A percentile compares a stretch with the other conserved stretches of the same genome.
Evolutionary conservation across 345 rosid species (phyloP).

Genomic region (Hibiscus trionum): DNA sequence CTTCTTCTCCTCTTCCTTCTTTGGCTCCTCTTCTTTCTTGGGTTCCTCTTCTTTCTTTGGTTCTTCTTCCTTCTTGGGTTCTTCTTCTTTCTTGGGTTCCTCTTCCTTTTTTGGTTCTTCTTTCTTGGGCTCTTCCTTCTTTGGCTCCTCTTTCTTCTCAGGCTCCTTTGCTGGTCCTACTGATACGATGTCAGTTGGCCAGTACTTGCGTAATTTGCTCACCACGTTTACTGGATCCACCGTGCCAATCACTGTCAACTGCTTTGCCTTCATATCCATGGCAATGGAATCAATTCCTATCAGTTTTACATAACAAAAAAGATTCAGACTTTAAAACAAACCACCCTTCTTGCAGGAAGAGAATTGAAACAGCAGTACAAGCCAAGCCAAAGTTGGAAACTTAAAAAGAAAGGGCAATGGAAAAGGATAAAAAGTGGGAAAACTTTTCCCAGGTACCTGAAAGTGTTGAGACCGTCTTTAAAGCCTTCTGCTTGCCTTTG

Average conservation of each 20-base stretch:
- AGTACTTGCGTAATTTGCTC: constrained; percentile 71
- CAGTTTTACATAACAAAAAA: background rate
- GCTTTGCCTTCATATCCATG: constrained; percentile 77
- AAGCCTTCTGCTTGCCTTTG: constrained; percentile 83
- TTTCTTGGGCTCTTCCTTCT: constrained; percentile 60
- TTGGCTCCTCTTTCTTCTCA: constrained; percentile 56
- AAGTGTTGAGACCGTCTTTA: constrained; percentile 74
- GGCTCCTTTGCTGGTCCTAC: constrained; percentile 89
- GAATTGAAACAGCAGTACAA: too few relatives aligned
- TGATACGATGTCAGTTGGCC: constrained; percentile 60
- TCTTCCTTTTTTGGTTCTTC: constrained; percentile 52
- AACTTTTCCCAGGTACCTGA: constrained; percentile 21
- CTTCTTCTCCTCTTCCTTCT: constrained; percentile 25
- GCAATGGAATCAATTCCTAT: constrained; percentile 78
- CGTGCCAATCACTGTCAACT: constrained; percentile 61
- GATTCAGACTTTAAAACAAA: background rate
- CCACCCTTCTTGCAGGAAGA: background rate
- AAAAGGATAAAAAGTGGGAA: background rate
- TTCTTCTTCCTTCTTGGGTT: constrained; percentile 44
- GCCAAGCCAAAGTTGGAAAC: background rate
- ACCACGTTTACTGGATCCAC: constrained; percentile 70
- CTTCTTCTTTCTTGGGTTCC: constrained; percentile 50
- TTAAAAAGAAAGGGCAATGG: background rate
- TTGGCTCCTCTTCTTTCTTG: constrained; percentile 14
- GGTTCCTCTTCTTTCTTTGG: constrained; percentile 44